phyloP scores from a whole-genome alignment of 192 early-diverging fungal species.

The Diversispora epigaea region DNA sequence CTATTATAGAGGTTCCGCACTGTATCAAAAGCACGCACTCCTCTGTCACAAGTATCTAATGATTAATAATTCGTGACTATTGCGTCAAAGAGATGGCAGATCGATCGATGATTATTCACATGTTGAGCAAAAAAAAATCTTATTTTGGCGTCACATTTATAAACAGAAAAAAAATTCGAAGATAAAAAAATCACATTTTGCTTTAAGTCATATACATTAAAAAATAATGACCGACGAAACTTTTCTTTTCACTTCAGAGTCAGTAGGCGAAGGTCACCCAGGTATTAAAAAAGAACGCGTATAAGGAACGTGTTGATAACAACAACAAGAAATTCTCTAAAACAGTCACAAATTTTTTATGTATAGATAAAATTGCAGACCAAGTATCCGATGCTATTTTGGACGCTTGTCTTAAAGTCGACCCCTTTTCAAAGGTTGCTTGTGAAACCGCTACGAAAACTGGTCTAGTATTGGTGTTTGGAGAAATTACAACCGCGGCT shows the following conservation, averaged over 20 bases:
- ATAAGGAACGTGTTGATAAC: background rate
- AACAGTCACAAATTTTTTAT: background rate
- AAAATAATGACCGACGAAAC: conserved; percentile 47
- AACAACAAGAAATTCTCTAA: background rate
- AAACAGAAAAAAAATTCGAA: no score
- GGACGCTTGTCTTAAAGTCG: conserved; percentile 91
- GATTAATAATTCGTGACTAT: no score
- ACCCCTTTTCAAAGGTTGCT: conserved; percentile 97
- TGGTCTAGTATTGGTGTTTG: conserved; percentile 99
- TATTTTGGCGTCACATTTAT: no score
- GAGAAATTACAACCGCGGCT: conserved; percentile 99
- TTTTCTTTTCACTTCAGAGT: conserved; percentile 99
- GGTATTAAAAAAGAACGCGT: conserved; percentile 50
- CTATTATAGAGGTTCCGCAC: no score
- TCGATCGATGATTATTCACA: no score
- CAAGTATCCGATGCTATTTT: conserved; percentile 99
- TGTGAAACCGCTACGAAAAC: conserved; percentile 99
- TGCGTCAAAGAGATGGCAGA: no score
- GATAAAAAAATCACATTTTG: no score
- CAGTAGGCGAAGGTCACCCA: conserved; percentile 99
- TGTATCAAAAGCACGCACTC: no score
- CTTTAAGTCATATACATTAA: background rate
- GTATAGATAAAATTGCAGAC: conserved; percentile 97
- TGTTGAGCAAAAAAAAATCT: no score
- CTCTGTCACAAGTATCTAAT: no score